These are phyloP conservation scores for Penicillium pulvis DNA, from an alignment of 495 filamentous ascomycete genomes.

Conservation along the genomic window DNA sequence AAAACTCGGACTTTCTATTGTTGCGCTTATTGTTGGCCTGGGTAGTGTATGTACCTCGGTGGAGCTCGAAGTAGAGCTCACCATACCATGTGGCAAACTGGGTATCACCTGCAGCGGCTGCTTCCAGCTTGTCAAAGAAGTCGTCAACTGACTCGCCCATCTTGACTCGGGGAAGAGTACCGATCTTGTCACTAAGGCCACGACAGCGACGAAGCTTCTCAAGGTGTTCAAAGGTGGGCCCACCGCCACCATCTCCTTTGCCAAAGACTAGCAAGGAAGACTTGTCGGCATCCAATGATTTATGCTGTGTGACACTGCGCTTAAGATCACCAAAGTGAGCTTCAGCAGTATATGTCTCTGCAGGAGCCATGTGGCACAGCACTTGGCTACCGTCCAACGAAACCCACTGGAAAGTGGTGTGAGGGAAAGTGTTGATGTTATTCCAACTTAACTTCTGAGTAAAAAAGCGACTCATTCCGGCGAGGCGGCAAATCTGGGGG, in stretches of 20 bases:
- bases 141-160: slow-evolving; percentile 95
- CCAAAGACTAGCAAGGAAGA: slow-evolving; percentile 91
- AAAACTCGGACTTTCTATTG: slow-evolving; percentile 81
- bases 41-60: slow-evolving; percentile 95
- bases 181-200: slow-evolving; percentile 85
- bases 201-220: slow-evolving; percentile 96
- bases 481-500: slow-evolving; percentile 85
- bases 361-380: slow-evolving; percentile 93
- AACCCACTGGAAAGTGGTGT: slow-evolving; percentile 99
- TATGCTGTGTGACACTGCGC: slow-evolving; percentile 88
- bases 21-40: slow-evolving; percentile 96
- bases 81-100: slow-evolving; percentile 97
- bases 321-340: slow-evolving; percentile 96
- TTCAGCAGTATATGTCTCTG: slow-evolving; percentile 91
- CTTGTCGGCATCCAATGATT: slow-evolving; percentile 87
- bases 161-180: slow-evolving; percentile 80
- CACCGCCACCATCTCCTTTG: slow-evolving; percentile 94
- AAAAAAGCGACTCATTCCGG: slow-evolving; percentile 94
- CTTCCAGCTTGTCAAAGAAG: slow-evolving; percentile 85
- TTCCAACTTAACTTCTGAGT: slow-evolving; percentile 97
- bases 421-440: slow-evolving; percentile 98
- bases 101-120: slow-evolving; percentile 66
- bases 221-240: slow-evolving; percentile 89
- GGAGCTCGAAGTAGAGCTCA: slow-evolving; percentile 95
- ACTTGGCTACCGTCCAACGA: slow-evolving; percentile 93